Conservation (phyloP, 2,329 filamentous ascomycete species). For the Sporothrix luriei region DNA sequence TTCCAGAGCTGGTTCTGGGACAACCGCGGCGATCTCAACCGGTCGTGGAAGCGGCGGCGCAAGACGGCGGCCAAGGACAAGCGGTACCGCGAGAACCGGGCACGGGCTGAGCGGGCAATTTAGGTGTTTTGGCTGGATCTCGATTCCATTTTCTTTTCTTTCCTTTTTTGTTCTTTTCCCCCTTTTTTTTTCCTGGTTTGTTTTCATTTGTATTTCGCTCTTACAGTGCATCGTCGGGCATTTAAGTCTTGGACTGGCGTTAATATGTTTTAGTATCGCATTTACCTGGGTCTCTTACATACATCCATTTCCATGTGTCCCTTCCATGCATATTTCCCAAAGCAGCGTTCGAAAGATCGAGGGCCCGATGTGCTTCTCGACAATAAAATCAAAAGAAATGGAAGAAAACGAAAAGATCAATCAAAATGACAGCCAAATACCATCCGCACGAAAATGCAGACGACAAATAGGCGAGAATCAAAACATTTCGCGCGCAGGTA, state of each 20-base stretch:
- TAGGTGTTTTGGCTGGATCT: slow-evolving; percentile 33
- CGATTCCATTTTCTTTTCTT: neutral
- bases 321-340: neutral
- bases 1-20: slow-evolving; percentile 72
- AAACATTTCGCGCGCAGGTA: neutral
- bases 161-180: neutral
- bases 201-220: neutral
- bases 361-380: neutral
- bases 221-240: neutral
- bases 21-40: slow-evolving; percentile 64
- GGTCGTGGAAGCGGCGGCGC: slow-evolving; percentile 66
- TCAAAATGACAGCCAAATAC: neutral
- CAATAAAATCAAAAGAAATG: neutral
- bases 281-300: neutral
- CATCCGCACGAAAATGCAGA: neutral
- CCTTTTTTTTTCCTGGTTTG: neutral
- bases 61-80: slow-evolving; percentile 67
- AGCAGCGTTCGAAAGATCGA: neutral
- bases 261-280: neutral
- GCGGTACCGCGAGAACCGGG: slow-evolving; percentile 66
- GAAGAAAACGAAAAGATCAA: neutral
- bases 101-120: slow-evolving; percentile 47
- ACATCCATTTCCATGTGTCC: neutral
- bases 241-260: slow-evolving; percentile 9
- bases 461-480: neutral